Conservation (phyloP, 805 yeast species). For the Suhomyces xylopsoci region DNA sequence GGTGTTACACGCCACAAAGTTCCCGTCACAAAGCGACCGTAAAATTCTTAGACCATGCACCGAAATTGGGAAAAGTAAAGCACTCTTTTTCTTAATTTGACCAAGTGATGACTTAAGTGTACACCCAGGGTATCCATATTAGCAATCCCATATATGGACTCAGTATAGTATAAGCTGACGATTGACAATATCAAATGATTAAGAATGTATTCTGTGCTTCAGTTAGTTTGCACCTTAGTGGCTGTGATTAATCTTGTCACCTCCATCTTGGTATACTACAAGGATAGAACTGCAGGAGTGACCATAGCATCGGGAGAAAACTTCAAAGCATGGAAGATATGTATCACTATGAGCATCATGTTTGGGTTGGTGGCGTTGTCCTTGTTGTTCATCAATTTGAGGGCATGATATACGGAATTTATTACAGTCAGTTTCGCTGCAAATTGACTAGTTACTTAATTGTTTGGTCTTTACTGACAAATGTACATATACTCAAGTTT, state of each 20-base stretch:
- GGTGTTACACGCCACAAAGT: not conserved
- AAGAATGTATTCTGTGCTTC: slow-evolving; percentile 3
- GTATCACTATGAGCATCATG: slow-evolving; percentile 17
- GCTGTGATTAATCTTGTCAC: slow-evolving; percentile 16
- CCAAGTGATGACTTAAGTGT: not conserved
- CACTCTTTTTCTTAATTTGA: not conserved
- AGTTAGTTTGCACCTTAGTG: slow-evolving; percentile 15
- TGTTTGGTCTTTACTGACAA: not conserved
- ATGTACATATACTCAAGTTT: not conserved
- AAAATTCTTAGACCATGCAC: not conserved
- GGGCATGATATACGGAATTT: not conserved
- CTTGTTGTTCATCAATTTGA: slow-evolving; percentile 8
- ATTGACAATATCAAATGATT: not conserved
- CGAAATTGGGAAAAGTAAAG: not conserved
- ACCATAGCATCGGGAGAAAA: slow-evolving; percentile 17
- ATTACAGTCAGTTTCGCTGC: not conserved
- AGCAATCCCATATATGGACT: not conserved
- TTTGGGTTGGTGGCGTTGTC: slow-evolving; percentile 17
- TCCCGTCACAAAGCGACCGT: not conserved
- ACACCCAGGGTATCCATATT: not conserved
- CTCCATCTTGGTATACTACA: slow-evolving; percentile 13
- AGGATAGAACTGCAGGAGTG: slow-evolving; percentile 12
- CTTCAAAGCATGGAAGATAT: slow-evolving; percentile 16
- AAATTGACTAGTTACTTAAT: not conserved
- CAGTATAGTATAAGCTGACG: not conserved